phyloP scores from a whole-genome alignment of 495 filamentous ascomycete genomes.

The Podospora pseudopauciseta region DNA sequence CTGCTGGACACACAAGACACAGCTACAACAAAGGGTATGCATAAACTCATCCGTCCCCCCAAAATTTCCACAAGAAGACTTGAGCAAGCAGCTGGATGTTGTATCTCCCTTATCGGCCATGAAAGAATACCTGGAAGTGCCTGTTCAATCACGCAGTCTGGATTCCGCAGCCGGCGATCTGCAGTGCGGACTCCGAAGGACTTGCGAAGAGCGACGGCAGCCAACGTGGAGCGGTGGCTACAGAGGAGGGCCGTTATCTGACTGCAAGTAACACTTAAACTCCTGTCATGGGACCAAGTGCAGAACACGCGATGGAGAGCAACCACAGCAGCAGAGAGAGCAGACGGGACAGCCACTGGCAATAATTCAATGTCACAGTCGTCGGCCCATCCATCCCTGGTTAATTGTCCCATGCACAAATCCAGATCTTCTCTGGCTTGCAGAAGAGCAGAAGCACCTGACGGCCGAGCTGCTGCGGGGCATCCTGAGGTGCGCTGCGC shows the following conservation, averaged over 20 bases:
- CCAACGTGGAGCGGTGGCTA: conserved; percentile 14
- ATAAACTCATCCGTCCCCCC: conserved; percentile 28
- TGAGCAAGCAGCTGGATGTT: conserved; percentile 22
- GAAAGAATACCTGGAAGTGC: conserved; percentile 16
- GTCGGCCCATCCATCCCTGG: conserved; percentile 22
- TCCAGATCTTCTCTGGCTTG: conserved; percentile 18
- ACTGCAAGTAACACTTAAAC: conserved; percentile 30
- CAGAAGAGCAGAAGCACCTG: conserved; percentile 12
- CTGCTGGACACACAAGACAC: conserved; percentile 9
- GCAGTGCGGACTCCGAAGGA: conserved; percentile 25
- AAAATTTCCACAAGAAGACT: conserved; percentile 12
- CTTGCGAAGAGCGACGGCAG: conserved; percentile 25
- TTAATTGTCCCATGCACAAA: conserved; percentile 27
- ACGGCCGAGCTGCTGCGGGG: conserved; percentile 13
- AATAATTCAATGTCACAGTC: conserved; percentile 29
- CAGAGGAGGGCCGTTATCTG: conserved; percentile 15
- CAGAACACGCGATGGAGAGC: conserved; percentile 6
- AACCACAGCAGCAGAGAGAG: conserved; percentile 14
- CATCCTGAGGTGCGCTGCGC: background rate
- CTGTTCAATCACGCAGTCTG: conserved; percentile 26
- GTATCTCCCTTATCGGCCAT: conserved; percentile 21
- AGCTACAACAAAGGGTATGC: conserved; percentile 30
- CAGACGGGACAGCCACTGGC: conserved; percentile 23
- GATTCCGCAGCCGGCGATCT: conserved; percentile 17
- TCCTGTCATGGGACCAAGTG: conserved; percentile 19